These are phyloP conservation scores for Ophiostoma australiae DNA, from an alignment of 2,329 filamentous ascomycete species.

Conservation along the genomic window DNA sequence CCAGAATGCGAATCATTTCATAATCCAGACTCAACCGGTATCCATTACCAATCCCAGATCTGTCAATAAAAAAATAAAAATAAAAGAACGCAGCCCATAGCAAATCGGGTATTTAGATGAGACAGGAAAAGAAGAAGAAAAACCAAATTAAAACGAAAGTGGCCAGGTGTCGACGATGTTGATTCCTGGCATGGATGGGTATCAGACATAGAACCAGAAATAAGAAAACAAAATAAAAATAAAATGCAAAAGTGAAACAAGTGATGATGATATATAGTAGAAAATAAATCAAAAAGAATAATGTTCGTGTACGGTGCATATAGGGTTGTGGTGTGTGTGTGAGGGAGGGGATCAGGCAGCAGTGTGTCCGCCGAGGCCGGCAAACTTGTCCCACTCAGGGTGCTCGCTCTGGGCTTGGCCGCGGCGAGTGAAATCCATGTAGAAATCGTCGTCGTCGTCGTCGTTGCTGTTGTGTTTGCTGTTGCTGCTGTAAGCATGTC, in stretches of 20 bases:
- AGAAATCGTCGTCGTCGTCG: background rate
- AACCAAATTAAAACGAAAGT: slow-evolving; percentile 1
- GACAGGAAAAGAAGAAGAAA: background rate
- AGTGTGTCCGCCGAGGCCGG: slow-evolving; percentile 43
- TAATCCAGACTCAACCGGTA: background rate
- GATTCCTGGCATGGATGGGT: slow-evolving; percentile 24
- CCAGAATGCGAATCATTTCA: background rate
- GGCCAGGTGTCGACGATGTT: background rate
- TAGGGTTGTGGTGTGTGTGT: background rate
- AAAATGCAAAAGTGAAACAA: background rate
- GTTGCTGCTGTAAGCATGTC: slow-evolving; percentile 13
- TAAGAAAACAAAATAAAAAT: background rate
- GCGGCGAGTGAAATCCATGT: background rate
- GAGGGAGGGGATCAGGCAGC: slow-evolving; percentile 8
- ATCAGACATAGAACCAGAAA: slow-evolving; percentile 20
- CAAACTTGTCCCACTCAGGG: slow-evolving; percentile 45
- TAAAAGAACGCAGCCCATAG: background rate
- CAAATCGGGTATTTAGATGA: background rate
- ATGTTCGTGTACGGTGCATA: slow-evolving; percentile 2
- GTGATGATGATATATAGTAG: background rate
- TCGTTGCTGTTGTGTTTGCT: background rate
- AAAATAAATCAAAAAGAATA: background rate
- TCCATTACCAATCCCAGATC: background rate
- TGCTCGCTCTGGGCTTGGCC: slow-evolving; percentile 21
- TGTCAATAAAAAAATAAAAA: background rate